Conservation (phyloP, 1,284 basidiomycete species). For the Melanopsichium pennsylvanicum region DNA sequence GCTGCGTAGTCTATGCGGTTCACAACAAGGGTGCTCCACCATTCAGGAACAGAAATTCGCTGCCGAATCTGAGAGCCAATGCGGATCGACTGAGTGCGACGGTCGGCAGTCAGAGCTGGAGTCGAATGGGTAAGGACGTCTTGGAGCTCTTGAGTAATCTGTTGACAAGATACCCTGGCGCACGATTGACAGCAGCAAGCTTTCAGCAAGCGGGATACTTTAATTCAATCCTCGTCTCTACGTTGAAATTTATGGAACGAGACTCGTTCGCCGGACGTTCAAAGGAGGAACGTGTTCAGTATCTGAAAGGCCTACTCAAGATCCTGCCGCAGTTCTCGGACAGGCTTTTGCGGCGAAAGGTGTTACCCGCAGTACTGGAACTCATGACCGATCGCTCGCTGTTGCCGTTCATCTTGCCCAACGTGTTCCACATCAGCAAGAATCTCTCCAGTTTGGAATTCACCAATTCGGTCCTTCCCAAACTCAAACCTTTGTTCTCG, state of each 20-base stretch:
- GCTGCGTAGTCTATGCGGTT: slow-evolving; percentile 78
- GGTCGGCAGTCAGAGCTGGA: slow-evolving; percentile 47
- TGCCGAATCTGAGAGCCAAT: slow-evolving; percentile 80
- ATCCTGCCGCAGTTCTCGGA: slow-evolving; percentile 89
- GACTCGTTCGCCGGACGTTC: slow-evolving; percentile 93
- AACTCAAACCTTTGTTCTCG: slow-evolving; percentile 85
- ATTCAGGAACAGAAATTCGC: slow-evolving; percentile 84
- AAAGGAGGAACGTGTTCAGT: slow-evolving; percentile 92
- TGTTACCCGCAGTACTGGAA: slow-evolving; percentile 79
- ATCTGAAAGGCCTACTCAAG: slow-evolving; percentile 79
- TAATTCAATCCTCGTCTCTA: slow-evolving; percentile 91
- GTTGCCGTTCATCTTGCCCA: slow-evolving; percentile 96
- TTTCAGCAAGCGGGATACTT: slow-evolving; percentile 88
- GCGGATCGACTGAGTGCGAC: slow-evolving; percentile 69
- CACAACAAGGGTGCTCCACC: slow-evolving; percentile 88
- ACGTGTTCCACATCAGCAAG: slow-evolving; percentile 90
- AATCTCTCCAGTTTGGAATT: slow-evolving; percentile 78
- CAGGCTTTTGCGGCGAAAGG: slow-evolving; percentile 84
- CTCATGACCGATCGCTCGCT: slow-evolving; percentile 60
- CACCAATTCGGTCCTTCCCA: slow-evolving; percentile 80
- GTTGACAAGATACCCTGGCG: slow-evolving; percentile 75
- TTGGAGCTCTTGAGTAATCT: slow-evolving; percentile 52
- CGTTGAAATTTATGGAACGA: slow-evolving; percentile 93
- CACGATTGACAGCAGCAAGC: slow-evolving; percentile 78
- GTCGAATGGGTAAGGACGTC: slow-evolving; percentile 52